Evolutionary conservation across 2,329 filamentous ascomycete species (phyloP), one percentile per base, ranked within the genome.

Genomic region (Diaporthe sp.): DNA sequence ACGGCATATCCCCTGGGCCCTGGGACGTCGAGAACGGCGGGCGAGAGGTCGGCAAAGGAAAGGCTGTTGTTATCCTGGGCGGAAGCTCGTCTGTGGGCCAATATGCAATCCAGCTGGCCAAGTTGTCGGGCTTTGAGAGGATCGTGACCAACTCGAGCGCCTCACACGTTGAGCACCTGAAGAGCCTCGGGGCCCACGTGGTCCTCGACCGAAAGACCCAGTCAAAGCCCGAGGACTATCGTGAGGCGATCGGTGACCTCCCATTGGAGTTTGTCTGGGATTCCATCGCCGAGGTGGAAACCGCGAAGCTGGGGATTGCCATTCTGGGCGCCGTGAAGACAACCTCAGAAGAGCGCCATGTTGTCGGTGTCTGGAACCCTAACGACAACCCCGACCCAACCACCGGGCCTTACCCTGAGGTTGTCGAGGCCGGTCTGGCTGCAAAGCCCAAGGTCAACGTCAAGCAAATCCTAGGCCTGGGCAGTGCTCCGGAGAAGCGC

Each of bases 31-130:
- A 55, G 49, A 42, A 79, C 22, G 79, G 71, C 8, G 80, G 80
- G 3, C 70, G 71, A 83, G 76, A 86, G 81, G 67, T 81, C 78
- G 28, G 85, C 82, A 70, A 87, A 86, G 67, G 83, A 81, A n/a
- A 85, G 75, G 58, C 83, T 81, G 79, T 85, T 82, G 80, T 87
- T 83, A 79, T 86, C 83, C 53, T 80, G 76, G 37, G 80, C 75
- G 65, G 79, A 57, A 76, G 79, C 75, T 71, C 77, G 10, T 84
- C 82, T 55, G 86, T 88, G 0, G 87, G 87, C 5, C 82, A 83
- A 77, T 85, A 84, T 71, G 86, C 85, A 2, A 83, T 88, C 9
- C 86, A 88, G 77, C 82, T 88, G 6, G 84, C 85, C 17, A 78
- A 79, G 9, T 81, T 83, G 2, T 83, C 85, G 3, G 87, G 87